Conservation (phyloP, 768 basidiomycete genomes). For the Crucibulum laeve region DNA sequence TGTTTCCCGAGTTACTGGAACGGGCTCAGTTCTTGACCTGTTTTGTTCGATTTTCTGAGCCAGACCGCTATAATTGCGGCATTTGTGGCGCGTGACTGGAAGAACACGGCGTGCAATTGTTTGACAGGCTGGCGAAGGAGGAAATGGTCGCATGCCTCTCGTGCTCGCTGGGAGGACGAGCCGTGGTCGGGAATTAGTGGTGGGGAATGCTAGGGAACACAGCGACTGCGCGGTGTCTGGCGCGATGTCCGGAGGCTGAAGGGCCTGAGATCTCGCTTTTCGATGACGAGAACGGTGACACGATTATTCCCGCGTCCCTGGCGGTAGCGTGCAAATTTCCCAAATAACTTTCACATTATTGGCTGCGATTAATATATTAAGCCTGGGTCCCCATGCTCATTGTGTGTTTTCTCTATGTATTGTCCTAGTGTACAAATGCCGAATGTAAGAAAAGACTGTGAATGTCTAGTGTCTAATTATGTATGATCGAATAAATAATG, state of each 20-base stretch:
- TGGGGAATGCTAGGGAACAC: too few species aligned
- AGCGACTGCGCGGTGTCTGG: background rate
- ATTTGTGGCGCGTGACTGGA: conserved; percentile 21
- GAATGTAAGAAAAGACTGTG: background rate
- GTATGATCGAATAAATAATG: background rate
- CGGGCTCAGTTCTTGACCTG: conserved; percentile 19
- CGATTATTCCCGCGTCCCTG: conserved; percentile 15
- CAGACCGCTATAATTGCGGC: conserved; percentile 33
- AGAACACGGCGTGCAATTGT: background rate
- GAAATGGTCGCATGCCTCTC: background rate
- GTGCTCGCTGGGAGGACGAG: background rate
- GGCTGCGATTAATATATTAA: background rate
- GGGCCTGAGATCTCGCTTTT: conserved; percentile 1
- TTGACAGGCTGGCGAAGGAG: background rate
- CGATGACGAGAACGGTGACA: conserved; percentile 11
- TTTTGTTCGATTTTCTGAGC: conserved; percentile 35
- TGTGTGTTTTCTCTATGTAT: background rate
- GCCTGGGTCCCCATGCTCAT: background rate
- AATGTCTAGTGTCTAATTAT: conserved; percentile 7
- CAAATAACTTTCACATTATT: background rate
- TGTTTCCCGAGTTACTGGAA: conserved; percentile 21
- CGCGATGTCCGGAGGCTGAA: background rate
- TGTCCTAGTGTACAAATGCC: conserved; percentile 14
- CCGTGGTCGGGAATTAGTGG: background rate
- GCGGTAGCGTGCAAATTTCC: background rate